Conservation (phyloP, 768 basidiomycete genomes). For the Leccinum aurantiacum region DNA sequence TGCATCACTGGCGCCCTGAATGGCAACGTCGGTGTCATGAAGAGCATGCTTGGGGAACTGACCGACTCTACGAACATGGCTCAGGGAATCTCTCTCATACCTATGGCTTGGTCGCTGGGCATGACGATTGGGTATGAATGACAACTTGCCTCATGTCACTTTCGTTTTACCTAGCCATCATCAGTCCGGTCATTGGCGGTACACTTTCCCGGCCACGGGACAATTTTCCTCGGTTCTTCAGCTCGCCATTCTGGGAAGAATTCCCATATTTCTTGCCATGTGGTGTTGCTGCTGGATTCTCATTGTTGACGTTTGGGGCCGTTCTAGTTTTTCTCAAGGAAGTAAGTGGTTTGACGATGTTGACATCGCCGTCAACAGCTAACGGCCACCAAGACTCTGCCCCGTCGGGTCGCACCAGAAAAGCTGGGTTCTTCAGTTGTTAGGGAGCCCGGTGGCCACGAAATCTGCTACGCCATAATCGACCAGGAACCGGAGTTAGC, state of each 20-base stretch:
- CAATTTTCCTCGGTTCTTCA: slow-evolving; percentile 51
- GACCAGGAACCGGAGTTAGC: slow-evolving; percentile 7
- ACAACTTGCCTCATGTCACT: not conserved
- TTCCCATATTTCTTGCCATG: slow-evolving; percentile 41
- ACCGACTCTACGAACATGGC: slow-evolving; percentile 61
- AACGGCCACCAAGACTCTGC: slow-evolving; percentile 20
- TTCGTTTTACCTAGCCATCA: not conserved
- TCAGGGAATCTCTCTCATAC: slow-evolving; percentile 35
- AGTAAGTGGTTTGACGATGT: slow-evolving; percentile 15
- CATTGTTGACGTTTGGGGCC: slow-evolving; percentile 23
- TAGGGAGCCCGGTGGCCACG: slow-evolving; percentile 10
- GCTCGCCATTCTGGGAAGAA: slow-evolving; percentile 47
- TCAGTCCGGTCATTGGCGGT: slow-evolving; percentile 60
- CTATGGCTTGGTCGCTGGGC: slow-evolving; percentile 37
- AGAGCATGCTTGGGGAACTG: slow-evolving; percentile 66
- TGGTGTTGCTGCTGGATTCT: slow-evolving; percentile 35
- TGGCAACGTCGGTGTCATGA: slow-evolving; percentile 66
- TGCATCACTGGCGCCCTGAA: slow-evolving; percentile 68
- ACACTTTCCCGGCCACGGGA: slow-evolving; percentile 55
- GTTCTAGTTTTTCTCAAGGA: slow-evolving; percentile 31
- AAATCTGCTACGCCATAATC: slow-evolving; percentile 16
- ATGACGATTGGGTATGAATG: slow-evolving; percentile 35
- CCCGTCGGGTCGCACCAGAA: slow-evolving; percentile 8
- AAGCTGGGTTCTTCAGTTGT: slow-evolving; percentile 14
- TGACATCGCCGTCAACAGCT: slow-evolving; percentile 1